Evolutionary conservation across 2,329 filamentous ascomycete species (phyloP).

Genomic region (Sporothrix phasma): DNA sequence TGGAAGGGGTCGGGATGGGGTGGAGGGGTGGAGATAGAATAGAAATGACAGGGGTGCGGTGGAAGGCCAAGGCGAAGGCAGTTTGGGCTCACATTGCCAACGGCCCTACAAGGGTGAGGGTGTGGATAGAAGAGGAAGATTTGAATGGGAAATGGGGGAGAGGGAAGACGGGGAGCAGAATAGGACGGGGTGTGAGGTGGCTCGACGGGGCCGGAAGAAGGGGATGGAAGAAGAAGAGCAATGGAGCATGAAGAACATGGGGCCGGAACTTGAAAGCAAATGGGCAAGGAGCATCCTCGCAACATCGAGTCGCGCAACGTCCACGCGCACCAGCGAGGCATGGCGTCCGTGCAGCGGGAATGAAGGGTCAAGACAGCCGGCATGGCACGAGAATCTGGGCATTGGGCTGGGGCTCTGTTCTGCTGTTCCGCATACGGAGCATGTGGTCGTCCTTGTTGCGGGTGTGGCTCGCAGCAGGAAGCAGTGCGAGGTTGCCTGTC

Average conservation of each 20-base stretch:
- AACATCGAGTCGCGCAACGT: neutral
- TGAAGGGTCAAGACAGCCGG: neutral
- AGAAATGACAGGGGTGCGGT: conserved; percentile 5
- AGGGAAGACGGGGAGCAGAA: neutral
- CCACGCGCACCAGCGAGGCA: neutral
- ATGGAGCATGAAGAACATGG: neutral
- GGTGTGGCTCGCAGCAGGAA: neutral
- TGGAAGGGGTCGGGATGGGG: neutral
- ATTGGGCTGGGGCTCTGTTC: neutral
- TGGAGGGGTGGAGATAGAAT: conserved; percentile 2
- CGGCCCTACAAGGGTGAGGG: conserved; percentile 9
- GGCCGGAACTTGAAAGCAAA: neutral
- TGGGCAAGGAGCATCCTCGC: neutral
- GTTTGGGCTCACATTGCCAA: conserved; percentile 14
- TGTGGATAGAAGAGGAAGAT: neutral
- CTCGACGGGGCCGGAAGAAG: neutral
- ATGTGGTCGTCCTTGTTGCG: neutral
- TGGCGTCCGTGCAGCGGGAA: neutral
- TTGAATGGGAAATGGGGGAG: neutral
- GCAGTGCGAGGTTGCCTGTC: neutral
- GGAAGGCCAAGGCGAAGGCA: conserved; percentile 13
- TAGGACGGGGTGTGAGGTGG: neutral
- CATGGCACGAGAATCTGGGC: neutral
- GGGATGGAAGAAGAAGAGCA: neutral
- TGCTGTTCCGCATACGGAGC: neutral